Evolutionary conservation across 202 grass and related monocot genomes (phyloP).

Genomic region (Hordeum pubiflorum): DNA sequence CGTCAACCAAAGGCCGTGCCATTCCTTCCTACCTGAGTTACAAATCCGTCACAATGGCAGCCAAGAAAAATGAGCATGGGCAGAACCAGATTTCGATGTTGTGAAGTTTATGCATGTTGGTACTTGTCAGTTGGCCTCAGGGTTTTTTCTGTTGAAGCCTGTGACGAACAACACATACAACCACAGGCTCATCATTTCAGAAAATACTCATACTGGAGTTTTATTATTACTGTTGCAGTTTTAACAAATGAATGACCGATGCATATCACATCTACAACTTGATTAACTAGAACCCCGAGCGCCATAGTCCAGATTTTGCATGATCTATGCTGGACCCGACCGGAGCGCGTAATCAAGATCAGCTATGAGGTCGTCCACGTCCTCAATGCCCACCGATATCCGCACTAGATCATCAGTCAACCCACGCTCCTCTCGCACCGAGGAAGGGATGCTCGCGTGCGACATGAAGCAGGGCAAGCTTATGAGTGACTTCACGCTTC

Average conservation of each 20-base stretch:
- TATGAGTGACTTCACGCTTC: constrained; percentile 92
- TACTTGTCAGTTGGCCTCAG: not conserved
- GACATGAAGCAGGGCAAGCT: constrained; percentile 99
- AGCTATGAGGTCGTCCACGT: constrained; percentile 75
- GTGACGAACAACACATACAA: not conserved
- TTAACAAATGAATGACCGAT: constrained; percentile 14
- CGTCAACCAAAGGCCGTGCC: not conserved
- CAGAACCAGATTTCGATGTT: not conserved
- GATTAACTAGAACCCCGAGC: not conserved
- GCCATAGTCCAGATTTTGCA: not conserved
- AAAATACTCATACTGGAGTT: not conserved
- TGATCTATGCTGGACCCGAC: constrained; percentile 38
- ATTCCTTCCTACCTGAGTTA: not conserved
- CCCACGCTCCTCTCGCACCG: constrained; percentile 58
- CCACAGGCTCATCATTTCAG: not conserved
- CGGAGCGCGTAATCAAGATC: constrained; percentile 71
- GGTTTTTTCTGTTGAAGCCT: not conserved
- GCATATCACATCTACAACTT: not conserved
- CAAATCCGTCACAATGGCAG: constrained; percentile 10
- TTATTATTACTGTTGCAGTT: not conserved
- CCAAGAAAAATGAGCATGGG: constrained; percentile 7
- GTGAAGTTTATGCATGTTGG: no score
- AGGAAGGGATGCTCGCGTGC: constrained; percentile 68
- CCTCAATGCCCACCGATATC: constrained; percentile 90
- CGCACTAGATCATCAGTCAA: constrained; percentile 83